These are phyloP conservation scores for Kuraishia capsulata DNA, from an alignment of 805 yeast species.

Conservation along the genomic window DNA sequence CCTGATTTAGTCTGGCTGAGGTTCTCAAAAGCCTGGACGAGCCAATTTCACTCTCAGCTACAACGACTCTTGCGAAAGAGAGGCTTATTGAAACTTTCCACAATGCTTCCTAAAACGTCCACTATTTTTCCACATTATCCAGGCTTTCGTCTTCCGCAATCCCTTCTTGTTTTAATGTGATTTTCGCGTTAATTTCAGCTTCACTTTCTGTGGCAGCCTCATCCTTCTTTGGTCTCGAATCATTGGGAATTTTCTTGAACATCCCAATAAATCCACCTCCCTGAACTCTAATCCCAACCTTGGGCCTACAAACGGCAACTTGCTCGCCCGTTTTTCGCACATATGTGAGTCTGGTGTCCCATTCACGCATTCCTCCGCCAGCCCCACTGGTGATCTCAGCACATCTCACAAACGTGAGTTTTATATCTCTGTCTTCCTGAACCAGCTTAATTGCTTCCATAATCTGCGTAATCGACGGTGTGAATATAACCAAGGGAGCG, in stretches of 20 bases:
- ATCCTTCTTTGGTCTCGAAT: conserved; percentile 7
- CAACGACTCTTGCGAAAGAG: too few relatives aligned
- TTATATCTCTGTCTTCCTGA: conserved; percentile 18
- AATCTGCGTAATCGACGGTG: conserved; percentile 41
- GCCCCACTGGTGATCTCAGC: conserved; percentile 36
- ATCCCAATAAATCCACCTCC: conserved; percentile 45
- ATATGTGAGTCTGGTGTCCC: conserved; percentile 35
- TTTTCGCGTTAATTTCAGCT: too few relatives aligned
- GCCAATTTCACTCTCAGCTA: too few relatives aligned
- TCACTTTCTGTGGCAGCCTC: not conserved
- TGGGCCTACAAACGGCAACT: conserved; percentile 39
- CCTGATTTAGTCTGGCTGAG: too few relatives aligned
- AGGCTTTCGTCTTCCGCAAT: too few relatives aligned
- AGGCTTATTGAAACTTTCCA: too few relatives aligned
- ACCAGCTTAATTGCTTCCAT: conserved; percentile 27
- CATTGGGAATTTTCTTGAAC: conserved; percentile 24
- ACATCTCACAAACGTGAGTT: conserved; percentile 26
- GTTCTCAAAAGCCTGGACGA: too few relatives aligned
- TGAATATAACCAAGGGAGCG: conserved; percentile 33
- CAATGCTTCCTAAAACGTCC: too few relatives aligned
- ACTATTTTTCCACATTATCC: too few relatives aligned
- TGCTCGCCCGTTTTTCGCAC: conserved; percentile 29
- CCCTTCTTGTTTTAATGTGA: too few relatives aligned
- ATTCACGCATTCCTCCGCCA: conserved; percentile 42
- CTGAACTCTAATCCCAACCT: conserved; percentile 34